A percentile compares a stretch with the other conserved stretches of the same genome.
Evolutionary conservation across 345 rosid genomes (phyloP).

Genomic region (Camelina sativa): DNA sequence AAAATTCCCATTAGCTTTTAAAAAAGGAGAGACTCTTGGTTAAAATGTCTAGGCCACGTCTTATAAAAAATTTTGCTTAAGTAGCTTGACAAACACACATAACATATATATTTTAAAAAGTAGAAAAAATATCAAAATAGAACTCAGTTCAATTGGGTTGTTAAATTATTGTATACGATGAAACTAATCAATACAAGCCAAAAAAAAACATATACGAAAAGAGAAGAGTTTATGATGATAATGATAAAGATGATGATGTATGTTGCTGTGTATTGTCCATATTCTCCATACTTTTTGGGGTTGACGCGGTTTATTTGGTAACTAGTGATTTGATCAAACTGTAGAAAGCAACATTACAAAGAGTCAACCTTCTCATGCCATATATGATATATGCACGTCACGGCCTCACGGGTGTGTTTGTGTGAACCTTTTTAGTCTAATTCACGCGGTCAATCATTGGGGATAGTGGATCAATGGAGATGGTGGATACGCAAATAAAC

Average conservation of each 20-base stretch:
- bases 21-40: neutral
- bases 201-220: neutral
- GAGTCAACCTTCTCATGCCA: conserved; percentile 35
- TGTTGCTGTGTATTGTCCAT: neutral
- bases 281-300: neutral
- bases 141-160: neutral
- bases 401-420: neutral
- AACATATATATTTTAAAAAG: neutral
- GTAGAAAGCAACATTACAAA: neutral
- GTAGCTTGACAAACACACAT: too few relatives aligned
- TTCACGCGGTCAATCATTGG: conserved; percentile 28
- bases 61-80: neutral
- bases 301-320: conserved; percentile 26
- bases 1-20: neutral
- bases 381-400: neutral
- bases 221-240: neutral
- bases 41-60: neutral
- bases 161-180: neutral
- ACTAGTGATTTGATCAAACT: conserved; percentile 1
- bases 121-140: neutral
- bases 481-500: neutral
- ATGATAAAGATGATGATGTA: neutral
- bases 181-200: neutral
- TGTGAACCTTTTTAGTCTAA: conserved; percentile 12
- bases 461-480: neutral